These are phyloP conservation scores for Candida corydali DNA, from an alignment of 805 yeast species.

Conservation along the genomic window DNA sequence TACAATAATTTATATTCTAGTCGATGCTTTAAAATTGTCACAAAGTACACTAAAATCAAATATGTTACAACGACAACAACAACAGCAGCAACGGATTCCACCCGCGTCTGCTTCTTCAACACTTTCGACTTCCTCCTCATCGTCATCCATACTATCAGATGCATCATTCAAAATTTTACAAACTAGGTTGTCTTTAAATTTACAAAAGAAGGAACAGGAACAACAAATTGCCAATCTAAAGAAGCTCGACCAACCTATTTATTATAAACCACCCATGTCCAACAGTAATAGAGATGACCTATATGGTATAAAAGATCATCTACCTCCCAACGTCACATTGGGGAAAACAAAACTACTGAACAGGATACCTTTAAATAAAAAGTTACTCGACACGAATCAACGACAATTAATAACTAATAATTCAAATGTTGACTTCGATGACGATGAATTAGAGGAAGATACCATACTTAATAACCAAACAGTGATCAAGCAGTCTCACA, in stretches of 20 bases:
- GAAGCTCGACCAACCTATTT: conserved; percentile 17
- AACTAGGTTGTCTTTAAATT: conserved; percentile 7
- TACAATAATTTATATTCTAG: not conserved
- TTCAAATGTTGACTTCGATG: conserved; percentile 12
- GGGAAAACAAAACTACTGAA: conserved; percentile 1
- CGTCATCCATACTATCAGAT: conserved; percentile 6
- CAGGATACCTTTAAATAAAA: conserved; percentile 11
- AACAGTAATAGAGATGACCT: conserved; percentile 14
- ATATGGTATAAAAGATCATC: conserved; percentile 22
- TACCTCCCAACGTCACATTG: conserved; percentile 19
- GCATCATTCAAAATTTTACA: conserved; percentile 8
- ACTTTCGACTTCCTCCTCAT: no score
- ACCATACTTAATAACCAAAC: not conserved
- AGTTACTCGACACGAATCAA: conserved; percentile 2
- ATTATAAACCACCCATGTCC: conserved; percentile 29
- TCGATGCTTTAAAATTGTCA: not conserved
- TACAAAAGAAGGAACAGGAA: conserved; percentile 1
- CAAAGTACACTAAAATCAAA: not conserved
- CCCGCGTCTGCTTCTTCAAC: not conserved
- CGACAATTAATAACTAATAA: no score
- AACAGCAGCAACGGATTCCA: not conserved
- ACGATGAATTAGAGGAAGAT: conserved; percentile 22
- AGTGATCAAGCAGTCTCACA: not conserved
- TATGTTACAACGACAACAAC: not conserved
- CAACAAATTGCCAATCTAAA: conserved; percentile 2